Evolutionary conservation across 2,329 filamentous ascomycete species (phyloP).

Genomic region (Reticulascus tulasneorum): DNA sequence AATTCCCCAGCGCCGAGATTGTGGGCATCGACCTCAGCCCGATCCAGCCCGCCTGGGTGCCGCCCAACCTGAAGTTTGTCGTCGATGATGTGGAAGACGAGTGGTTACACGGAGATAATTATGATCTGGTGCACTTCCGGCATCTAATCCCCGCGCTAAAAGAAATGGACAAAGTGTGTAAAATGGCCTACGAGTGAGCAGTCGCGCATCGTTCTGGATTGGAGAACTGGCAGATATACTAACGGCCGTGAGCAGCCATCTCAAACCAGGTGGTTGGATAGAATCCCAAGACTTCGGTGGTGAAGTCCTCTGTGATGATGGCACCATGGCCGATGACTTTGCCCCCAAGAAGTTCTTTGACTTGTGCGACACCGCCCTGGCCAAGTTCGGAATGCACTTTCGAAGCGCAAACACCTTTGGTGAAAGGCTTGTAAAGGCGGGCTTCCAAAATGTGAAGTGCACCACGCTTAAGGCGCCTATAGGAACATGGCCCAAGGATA

Average conservation of each 20-base stretch:
- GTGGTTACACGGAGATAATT: slow-evolving; percentile 20
- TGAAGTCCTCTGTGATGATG: slow-evolving; percentile 29
- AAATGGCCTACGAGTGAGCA: slow-evolving; percentile 21
- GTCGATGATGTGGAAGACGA: slow-evolving; percentile 30
- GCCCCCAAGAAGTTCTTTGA: too few relatives aligned
- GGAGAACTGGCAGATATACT: neutral
- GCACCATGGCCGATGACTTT: slow-evolving; percentile 21
- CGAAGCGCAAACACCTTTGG: slow-evolving; percentile 15
- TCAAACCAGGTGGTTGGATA: slow-evolving; percentile 41
- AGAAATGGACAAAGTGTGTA: slow-evolving; percentile 21
- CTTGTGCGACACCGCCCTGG: too few relatives aligned
- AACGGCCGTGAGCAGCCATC: slow-evolving; percentile 18
- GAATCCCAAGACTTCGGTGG: slow-evolving; percentile 42
- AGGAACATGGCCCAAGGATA: slow-evolving; percentile 23
- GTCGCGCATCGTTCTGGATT: neutral
- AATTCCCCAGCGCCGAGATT: slow-evolving; percentile 34
- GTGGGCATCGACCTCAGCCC: slow-evolving; percentile 35
- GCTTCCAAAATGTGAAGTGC: slow-evolving; percentile 17
- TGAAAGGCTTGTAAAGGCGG: slow-evolving; percentile 11
- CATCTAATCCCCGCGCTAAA: slow-evolving; percentile 38
- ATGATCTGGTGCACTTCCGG: slow-evolving; percentile 26
- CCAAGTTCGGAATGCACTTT: too few relatives aligned
- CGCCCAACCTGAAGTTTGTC: slow-evolving; percentile 35
- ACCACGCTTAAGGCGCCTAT: slow-evolving; percentile 10
- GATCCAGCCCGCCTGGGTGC: slow-evolving; percentile 34